A percentile compares a stretch with the other conserved stretches of the same genome.
Conservation (phyloP, 495 filamentous ascomycete genomes). For the Pseudevernia furfuracea region DNA sequence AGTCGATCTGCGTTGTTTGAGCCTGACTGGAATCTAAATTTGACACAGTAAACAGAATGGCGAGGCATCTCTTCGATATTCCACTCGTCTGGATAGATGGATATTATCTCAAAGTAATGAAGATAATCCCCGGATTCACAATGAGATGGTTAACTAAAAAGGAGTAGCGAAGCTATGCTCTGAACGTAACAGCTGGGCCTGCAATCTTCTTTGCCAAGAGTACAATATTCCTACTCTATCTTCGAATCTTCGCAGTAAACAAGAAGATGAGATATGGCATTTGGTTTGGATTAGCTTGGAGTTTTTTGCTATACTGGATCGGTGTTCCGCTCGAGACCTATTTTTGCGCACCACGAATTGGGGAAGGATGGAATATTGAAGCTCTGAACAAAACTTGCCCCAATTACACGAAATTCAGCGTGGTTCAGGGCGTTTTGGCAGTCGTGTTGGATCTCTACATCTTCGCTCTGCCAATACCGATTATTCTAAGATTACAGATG, state of each 20-base stretch:
- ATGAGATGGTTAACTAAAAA: neutral
- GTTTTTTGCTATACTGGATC: constrained; percentile 10
- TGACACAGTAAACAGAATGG: neutral
- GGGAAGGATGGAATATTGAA: neutral
- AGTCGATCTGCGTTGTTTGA: neutral
- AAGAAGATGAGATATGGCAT: constrained; percentile 24
- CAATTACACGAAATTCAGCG: neutral
- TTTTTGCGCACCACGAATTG: constrained; percentile 4
- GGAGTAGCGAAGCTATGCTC: neutral
- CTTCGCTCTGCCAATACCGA: constrained; percentile 31
- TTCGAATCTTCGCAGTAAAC: constrained; percentile 25
- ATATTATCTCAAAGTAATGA: neutral
- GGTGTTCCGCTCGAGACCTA: neutral
- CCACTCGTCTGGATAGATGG: neutral
- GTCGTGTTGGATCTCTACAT: constrained; percentile 30
- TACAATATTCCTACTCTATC: constrained; percentile 31
- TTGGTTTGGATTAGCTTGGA: constrained; percentile 26
- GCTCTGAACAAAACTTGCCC: neutral
- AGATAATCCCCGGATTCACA: neutral
- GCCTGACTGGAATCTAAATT: neutral
- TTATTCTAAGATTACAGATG: constrained; percentile 28
- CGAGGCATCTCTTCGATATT: neutral
- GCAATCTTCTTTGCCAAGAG: constrained; percentile 31
- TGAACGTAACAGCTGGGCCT: neutral
- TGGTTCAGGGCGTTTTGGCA: constrained; percentile 21